Conservation (phyloP, 1,139 yeast species). For the Scheffersomyces cryptocercus region DNA sequence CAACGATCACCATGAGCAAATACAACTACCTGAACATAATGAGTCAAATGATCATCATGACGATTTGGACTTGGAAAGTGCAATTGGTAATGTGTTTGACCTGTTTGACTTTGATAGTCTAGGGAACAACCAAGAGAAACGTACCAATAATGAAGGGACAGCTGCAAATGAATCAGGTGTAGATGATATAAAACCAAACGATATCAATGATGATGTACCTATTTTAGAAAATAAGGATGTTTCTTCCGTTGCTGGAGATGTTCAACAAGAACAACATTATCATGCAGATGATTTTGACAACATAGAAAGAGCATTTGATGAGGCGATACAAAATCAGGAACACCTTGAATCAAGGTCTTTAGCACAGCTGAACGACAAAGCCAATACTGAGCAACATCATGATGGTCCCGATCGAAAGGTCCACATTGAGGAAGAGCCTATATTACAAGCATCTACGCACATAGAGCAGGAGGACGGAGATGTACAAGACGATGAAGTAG, state of each 20-base stretch:
- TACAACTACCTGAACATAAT: not conserved
- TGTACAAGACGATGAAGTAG: conserved; percentile 5
- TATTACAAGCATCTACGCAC: not conserved
- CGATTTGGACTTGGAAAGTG: conserved; percentile 31
- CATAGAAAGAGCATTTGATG: conserved; percentile 12
- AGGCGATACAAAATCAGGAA: conserved; percentile 4
- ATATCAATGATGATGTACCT: not conserved
- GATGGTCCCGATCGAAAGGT: not conserved
- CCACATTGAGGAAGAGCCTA: not conserved
- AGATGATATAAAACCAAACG: not conserved
- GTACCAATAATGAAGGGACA: not conserved
- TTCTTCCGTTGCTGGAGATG: not conserved
- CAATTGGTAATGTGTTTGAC: conserved; percentile 42
- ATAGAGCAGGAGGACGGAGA: not conserved
- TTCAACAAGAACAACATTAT: conserved; percentile 3
- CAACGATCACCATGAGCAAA: not conserved
- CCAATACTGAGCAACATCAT: not conserved
- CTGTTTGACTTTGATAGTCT: conserved; percentile 22
- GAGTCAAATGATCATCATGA: conserved; percentile 2
- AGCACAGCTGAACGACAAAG: no score
- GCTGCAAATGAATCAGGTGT: conserved; percentile 1
- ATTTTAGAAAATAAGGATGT: no score
- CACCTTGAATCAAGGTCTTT: conserved; percentile 1
- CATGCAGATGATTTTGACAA: conserved; percentile 6
- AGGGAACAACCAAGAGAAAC: conserved; percentile 1